Conservation (phyloP, 148 eudicot species). For the Oxyria digyna region DNA sequence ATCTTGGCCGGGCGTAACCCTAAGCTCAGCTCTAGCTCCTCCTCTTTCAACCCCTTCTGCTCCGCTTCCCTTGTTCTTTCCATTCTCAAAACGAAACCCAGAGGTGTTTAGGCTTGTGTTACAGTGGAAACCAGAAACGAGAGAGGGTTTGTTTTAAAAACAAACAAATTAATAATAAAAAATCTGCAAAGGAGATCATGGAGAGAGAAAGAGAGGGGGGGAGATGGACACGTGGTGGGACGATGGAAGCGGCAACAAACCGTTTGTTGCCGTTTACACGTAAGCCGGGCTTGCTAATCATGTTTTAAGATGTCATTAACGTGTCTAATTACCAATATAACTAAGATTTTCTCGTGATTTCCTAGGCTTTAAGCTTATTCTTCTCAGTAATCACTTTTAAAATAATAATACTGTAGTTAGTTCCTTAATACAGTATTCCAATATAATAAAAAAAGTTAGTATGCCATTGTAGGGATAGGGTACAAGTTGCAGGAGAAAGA, state of each 20-base stretch:
- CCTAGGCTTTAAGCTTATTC: not conserved
- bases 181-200: not conserved
- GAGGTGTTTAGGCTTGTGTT: not conserved
- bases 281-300: constrained; percentile 10
- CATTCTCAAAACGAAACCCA: not conserved
- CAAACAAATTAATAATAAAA: too few species aligned
- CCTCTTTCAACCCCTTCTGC: constrained; percentile 14
- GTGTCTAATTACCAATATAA: not conserved
- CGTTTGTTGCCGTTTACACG: constrained; percentile 26
- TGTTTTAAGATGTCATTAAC: not conserved
- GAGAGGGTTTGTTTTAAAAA: not conserved
- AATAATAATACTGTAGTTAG: too few species aligned
- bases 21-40: constrained; percentile 45
- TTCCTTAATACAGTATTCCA: too few species aligned
- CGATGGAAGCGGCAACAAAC: constrained; percentile 15
- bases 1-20: constrained; percentile 14
- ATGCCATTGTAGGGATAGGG: too few species aligned
- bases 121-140: not conserved
- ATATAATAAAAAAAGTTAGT: too few species aligned
- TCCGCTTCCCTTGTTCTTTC: constrained; percentile 7
- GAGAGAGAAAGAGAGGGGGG: not conserved
- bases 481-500: too few species aligned
- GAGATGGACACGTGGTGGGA: constrained; percentile 38
- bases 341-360: constrained; percentile 3
- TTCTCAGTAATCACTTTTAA: not conserved